Evolutionary conservation across 31 red algal species (phyloP), one percentile per base, ranked within the genome.

Genomic region (Bonnemaisonia californica): DNA sequence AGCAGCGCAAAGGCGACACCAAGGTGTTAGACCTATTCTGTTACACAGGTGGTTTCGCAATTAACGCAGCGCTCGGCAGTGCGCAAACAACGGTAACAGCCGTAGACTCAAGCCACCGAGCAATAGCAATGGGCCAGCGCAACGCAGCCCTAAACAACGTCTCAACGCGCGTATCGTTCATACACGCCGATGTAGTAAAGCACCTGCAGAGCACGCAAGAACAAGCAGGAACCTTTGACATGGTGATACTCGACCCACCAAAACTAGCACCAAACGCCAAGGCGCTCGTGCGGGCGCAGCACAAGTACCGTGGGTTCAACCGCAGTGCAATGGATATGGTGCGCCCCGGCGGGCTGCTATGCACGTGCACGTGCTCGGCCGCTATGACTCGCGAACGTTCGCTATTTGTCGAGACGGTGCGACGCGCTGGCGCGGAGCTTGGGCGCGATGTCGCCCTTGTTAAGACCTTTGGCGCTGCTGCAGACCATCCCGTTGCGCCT

Each of bases 21-120:
- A 40, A 80, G 33, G 84, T 94, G 4, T 71, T 94, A 7, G 91
- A 94, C 45, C 41, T 82, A n/a, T 94, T 66, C 69, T 88, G 83
- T 51, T 94, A 94, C 63, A 84, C 77, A 3, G 91, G 84, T 42
- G 91, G 84, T 3, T 94, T 94, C 77, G 91, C 76, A 16, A 16
- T 94, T 41, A 82, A 83, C 33, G 81, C 82, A 18, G 84, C 84
- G 28, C 42, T 87, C 30, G 77, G 62, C 28, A 69, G 41, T 27
- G 48, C 56, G 16, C 65, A 63, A 16, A 24, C 39, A 3, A 16
- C 29, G 18, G 91, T 94, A 0, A 63, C 63, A 34, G 85, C 69
- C 18, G 71, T 94, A 34, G 91, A 94, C 72, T 84, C 77, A 7
- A 88, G 84, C 29, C 70, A 30, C 51, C 22, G 21, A 22, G 84